Evolutionary conservation across 2,329 filamentous ascomycete species (phyloP).

Genomic region (Fusarium sp.): DNA sequence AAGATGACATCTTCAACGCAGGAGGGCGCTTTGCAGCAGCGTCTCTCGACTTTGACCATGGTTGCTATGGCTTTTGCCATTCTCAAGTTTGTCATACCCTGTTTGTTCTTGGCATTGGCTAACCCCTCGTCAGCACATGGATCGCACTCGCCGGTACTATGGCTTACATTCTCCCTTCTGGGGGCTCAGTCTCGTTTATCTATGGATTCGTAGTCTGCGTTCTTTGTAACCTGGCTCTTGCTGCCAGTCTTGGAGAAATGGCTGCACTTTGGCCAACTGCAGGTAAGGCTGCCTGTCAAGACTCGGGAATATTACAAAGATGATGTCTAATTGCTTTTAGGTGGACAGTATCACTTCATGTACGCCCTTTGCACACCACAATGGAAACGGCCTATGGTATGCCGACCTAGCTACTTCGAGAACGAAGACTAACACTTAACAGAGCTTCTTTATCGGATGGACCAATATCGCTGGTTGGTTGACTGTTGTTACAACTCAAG

Average conservation of each 20-base stretch:
- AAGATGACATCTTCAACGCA: not conserved
- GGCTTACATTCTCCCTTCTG: constrained; percentile 56
- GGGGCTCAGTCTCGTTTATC: constrained; percentile 56
- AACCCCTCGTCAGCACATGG: constrained; percentile 36
- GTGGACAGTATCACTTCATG: constrained; percentile 60
- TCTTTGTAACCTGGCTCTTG: constrained; percentile 56
- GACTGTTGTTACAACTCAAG: constrained; percentile 56
- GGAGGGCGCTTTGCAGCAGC: constrained; percentile 18
- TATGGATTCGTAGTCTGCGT: constrained; percentile 61
- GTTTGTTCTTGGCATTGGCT: not conserved
- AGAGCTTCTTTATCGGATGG: constrained; percentile 59
- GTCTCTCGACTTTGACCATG: constrained; percentile 55
- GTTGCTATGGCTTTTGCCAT: constrained; percentile 58
- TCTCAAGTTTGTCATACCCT: constrained; percentile 48
- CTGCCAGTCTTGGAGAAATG: constrained; percentile 57
- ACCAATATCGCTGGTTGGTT: constrained; percentile 59
- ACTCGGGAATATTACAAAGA: no score
- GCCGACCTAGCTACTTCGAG: fast-evolving
- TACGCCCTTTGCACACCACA: constrained; percentile 54
- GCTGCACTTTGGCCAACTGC: constrained; percentile 59
- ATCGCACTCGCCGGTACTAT: constrained; percentile 56
- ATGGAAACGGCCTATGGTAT: constrained; percentile 51
- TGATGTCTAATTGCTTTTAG: not conserved
- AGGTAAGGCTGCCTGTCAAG: constrained; percentile 31
- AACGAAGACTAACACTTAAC: not conserved